Evolutionary conservation across 2,329 filamentous ascomycete genomes (phyloP), one percentile per base, ranked within the genome.

Genomic region (Ophiocordyceps camponoti-saundersi): DNA sequence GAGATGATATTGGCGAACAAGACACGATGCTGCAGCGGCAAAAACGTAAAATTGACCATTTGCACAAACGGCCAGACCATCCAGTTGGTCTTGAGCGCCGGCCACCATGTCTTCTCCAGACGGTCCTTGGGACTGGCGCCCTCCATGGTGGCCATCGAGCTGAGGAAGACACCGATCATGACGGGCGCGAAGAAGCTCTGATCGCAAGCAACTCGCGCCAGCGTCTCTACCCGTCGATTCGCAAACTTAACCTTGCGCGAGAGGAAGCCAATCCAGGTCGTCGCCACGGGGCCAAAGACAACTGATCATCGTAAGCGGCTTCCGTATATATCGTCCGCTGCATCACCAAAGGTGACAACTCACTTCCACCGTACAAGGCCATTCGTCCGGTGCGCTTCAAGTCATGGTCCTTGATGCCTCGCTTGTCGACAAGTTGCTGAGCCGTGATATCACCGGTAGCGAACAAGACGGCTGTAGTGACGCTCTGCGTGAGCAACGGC

Each of bases 391-490:
- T 89, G 46, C 85, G 77, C 26, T 68, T 67, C 36, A 79, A 55
- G 58, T 90, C 82, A 62, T 98, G 90, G 53, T 84, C 82, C 55
- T 81, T 67, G 23, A 84, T 54, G 18, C 88, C 89, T 57, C 75
- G 80, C 63, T 79, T 81, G 67, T 96, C 90, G 49, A 98, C 85
- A 34, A 79, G 72, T 67, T 96, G 90, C 66, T 98, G 92, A 36
- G 92, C 87, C 54, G 93, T 80, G 50, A 83, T 72, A 67, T 98
- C 92, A 57, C 92, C 92, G 15, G 88, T 85, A 49, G 84, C 89
- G 62, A 96, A 98, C 52, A 98, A 80, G 49, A 96, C 75, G 44
- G 86, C 84, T 39, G 90, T 95, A 48, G 88, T 94, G 56, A 95
- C 69, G 61, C 82, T 85, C 71, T 95, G 87, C 12, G 90, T 96